These are phyloP conservation scores for Myochromella boudieri DNA, from an alignment of 768 basidiomycete genomes.

Conservation along the genomic window DNA sequence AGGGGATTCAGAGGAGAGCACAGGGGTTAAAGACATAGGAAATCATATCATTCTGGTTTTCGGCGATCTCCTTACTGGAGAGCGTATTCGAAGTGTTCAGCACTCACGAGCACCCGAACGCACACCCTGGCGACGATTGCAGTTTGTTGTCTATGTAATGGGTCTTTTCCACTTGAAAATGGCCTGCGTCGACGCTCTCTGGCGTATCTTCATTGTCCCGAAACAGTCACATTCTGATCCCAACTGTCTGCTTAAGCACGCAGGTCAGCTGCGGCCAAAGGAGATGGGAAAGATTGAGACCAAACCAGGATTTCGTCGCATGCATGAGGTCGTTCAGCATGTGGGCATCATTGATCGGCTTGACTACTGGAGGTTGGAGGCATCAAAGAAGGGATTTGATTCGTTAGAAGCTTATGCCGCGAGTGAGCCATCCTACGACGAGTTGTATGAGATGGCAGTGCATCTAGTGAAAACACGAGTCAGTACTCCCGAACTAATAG, in stretches of 20 bases:
- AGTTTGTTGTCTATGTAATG: conserved; percentile 30
- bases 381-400: too few species aligned
- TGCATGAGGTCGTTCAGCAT: conserved; percentile 35
- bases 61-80: conserved; percentile 28
- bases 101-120: conserved; percentile 23
- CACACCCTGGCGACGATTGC: conserved; percentile 26
- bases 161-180: conserved; percentile 32
- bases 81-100: conserved; percentile 22
- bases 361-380: conserved; percentile 29
- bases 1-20: conserved; percentile 13
- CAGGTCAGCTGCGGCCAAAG: conserved; percentile 23
- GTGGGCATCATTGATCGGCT: conserved; percentile 23
- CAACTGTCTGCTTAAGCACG: not conserved
- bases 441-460: too few species aligned
- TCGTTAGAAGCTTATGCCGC: too few species aligned
- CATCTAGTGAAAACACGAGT: too few species aligned
- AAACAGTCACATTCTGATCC: not conserved
- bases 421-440: too few species aligned
- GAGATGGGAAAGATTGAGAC: conserved; percentile 30
- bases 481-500: too few species aligned
- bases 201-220: conserved; percentile 21
- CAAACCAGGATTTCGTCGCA: conserved; percentile 34
- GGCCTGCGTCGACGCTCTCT: conserved; percentile 26
- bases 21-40: conserved; percentile 1
- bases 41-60: conserved; percentile 21